These are phyloP conservation scores for Reticulascus tulasneorum DNA, from an alignment of 2,329 filamentous ascomycete genomes.

Conservation along the genomic window DNA sequence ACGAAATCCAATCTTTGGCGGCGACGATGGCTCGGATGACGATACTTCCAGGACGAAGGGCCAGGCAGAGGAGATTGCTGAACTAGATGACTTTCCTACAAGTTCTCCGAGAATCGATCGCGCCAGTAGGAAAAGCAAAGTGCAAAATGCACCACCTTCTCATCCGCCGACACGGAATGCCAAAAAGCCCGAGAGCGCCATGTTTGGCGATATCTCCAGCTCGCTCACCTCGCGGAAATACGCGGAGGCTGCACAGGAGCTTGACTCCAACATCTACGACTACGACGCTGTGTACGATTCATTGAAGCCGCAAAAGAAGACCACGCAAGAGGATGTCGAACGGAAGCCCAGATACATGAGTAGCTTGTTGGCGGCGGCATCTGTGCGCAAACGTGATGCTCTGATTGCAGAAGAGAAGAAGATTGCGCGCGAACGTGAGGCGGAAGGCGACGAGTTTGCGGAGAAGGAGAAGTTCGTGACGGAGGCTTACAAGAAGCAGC, in stretches of 20 bases:
- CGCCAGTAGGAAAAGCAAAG: slow-evolving; percentile 24
- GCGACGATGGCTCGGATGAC: slow-evolving; percentile 54
- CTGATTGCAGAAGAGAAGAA: slow-evolving; percentile 77
- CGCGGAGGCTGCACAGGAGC: slow-evolving; percentile 58
- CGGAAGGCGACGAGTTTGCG: slow-evolving; percentile 74
- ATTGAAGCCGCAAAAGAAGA: slow-evolving; percentile 60
- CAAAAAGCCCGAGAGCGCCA: slow-evolving; percentile 35
- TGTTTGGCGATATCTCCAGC: slow-evolving; percentile 65
- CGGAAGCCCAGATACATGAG: slow-evolving; percentile 76
- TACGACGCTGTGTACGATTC: slow-evolving; percentile 82
- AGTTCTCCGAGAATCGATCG: slow-evolving; percentile 21
- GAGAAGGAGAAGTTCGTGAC: slow-evolving; percentile 87
- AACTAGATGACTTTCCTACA: slow-evolving; percentile 48
- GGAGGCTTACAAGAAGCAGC: slow-evolving; percentile 75
- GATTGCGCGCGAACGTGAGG: slow-evolving; percentile 71
- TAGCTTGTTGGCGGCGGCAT: slow-evolving; percentile 67
- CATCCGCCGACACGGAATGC: slow-evolving; percentile 41
- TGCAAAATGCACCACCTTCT: slow-evolving; percentile 26
- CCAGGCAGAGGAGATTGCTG: slow-evolving; percentile 54
- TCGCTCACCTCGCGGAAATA: slow-evolving; percentile 59
- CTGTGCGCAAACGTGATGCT: slow-evolving; percentile 72
- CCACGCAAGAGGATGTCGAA: slow-evolving; percentile 49
- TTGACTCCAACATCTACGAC: slow-evolving; percentile 76
- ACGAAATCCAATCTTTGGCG: slow-evolving; percentile 56
- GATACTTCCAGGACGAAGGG: slow-evolving; percentile 32